Conservation (phyloP, 352 stramenopile genomes). For the Pythium dissotocum region DNA sequence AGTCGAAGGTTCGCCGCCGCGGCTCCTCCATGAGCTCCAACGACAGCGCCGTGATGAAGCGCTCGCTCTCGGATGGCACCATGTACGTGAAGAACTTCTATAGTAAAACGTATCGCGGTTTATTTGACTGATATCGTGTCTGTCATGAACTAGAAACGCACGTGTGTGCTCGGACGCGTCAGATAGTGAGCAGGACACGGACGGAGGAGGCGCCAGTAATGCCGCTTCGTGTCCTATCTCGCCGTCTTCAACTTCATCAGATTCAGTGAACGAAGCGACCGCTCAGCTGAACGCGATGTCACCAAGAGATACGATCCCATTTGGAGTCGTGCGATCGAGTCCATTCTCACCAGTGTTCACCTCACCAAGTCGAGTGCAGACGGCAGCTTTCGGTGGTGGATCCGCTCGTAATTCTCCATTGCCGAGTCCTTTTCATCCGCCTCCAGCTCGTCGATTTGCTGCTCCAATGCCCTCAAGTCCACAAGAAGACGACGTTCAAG, state of each 20-base stretch:
- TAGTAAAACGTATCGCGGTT: neutral
- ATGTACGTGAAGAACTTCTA: slow-evolving; percentile 47
- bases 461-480: slow-evolving; percentile 18
- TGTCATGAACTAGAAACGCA: slow-evolving; percentile 15
- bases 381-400: neutral
- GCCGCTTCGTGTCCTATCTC: slow-evolving; percentile 30
- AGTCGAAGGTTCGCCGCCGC: slow-evolving; percentile 54
- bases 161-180: slow-evolving; percentile 21
- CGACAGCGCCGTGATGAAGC: slow-evolving; percentile 41
- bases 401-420: slow-evolving; percentile 13
- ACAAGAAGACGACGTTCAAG: slow-evolving; percentile 1
- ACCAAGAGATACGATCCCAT: slow-evolving; percentile 21
- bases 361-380: slow-evolving; percentile 11
- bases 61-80: slow-evolving; percentile 69
- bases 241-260: slow-evolving; percentile 22
- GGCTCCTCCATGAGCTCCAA: slow-evolving; percentile 32
- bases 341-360: slow-evolving; percentile 29
- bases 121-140: neutral
- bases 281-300: slow-evolving; percentile 26
- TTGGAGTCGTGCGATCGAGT: slow-evolving; percentile 11
- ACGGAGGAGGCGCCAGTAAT: slow-evolving; percentile 6
- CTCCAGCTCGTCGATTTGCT: neutral
- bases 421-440: slow-evolving; percentile 20
- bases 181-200: slow-evolving; percentile 24
- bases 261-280: slow-evolving; percentile 30